Percentiles rank a stretch among this genome's conserved stretches.
Evolutionary conservation across 805 yeast species (phyloP).

Genomic region (Cyberlindnera japonica): DNA sequence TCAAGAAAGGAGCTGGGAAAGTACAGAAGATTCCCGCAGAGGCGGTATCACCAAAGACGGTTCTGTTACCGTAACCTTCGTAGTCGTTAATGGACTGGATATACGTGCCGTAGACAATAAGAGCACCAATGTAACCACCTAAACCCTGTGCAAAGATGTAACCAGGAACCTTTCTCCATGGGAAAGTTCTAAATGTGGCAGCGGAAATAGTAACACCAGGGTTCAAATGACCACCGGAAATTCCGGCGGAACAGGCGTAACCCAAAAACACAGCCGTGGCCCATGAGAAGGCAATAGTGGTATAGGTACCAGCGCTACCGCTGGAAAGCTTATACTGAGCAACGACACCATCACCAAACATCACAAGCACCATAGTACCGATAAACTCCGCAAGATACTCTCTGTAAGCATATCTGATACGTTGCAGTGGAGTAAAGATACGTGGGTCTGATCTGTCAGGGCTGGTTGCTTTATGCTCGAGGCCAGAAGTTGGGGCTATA

Average conservation of each 20-base stretch:
- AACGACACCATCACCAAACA: constrained; percentile 46
- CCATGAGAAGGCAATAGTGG: constrained; percentile 46
- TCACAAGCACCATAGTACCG: constrained; percentile 44
- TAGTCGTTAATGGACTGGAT: constrained; percentile 35
- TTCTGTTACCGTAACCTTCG: constrained; percentile 31
- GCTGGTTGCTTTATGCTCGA: constrained; percentile 27
- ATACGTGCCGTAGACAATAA: constrained; percentile 43
- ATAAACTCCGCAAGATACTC: constrained; percentile 51
- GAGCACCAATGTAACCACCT: constrained; percentile 47
- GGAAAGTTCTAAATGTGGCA: constrained; percentile 49
- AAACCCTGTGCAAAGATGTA: constrained; percentile 45
- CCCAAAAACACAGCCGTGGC: constrained; percentile 53
- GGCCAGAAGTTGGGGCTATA: constrained; percentile 28
- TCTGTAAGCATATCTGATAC: constrained; percentile 31
- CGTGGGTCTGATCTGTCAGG: constrained; percentile 11
- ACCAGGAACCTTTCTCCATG: constrained; percentile 42
- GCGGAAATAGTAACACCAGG: constrained; percentile 48
- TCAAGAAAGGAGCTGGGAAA: constrained; percentile 38
- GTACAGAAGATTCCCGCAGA: constrained; percentile 47
- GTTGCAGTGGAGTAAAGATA: constrained; percentile 24
- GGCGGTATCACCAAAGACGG: constrained; percentile 26
- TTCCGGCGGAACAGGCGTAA: constrained; percentile 47
- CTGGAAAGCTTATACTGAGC: constrained; percentile 41
- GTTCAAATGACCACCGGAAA: constrained; percentile 57
- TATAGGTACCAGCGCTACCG: constrained; percentile 38